Percentiles rank a stretch among this genome's conserved stretches.
Evolutionary conservation across 805 yeast genomes (phyloP).

Genomic region (Starmera pachycereana): DNA sequence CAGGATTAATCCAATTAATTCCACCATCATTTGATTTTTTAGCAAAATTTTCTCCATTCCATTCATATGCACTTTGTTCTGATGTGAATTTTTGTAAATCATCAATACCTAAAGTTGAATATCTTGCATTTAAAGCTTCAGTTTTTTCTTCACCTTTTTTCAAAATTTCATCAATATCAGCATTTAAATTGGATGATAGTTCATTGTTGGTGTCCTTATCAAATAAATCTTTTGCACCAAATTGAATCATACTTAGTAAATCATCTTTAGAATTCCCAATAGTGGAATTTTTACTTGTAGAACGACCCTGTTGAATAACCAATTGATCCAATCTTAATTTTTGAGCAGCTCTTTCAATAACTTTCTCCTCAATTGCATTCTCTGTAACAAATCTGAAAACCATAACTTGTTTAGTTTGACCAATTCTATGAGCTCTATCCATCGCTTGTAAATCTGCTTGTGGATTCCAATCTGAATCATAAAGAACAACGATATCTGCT

Average conservation of each 20-base stretch:
- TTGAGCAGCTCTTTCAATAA: slow-evolving; percentile 91
- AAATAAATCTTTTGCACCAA: slow-evolving; percentile 87
- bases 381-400: slow-evolving; percentile 92
- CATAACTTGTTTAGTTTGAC: slow-evolving; percentile 91
- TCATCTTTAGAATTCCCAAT: slow-evolving; percentile 71
- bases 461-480: slow-evolving; percentile 96
- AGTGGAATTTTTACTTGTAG: slow-evolving; percentile 34
- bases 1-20: slow-evolving; percentile 62
- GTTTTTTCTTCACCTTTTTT: slow-evolving; percentile 78
- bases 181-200: slow-evolving; percentile 24
- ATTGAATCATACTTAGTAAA: slow-evolving; percentile 89
- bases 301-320: slow-evolving; percentile 88
- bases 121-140: slow-evolving; percentile 65
- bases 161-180: slow-evolving; percentile 78
- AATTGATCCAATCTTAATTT: slow-evolving; percentile 86
- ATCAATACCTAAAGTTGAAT: slow-evolving; percentile 79
- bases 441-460: slow-evolving; percentile 96
- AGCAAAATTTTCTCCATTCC: slow-evolving; percentile 78
- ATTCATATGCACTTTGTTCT: slow-evolving; percentile 85
- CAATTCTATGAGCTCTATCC: slow-evolving; percentile 97
- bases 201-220: slow-evolving; percentile 22
- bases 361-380: slow-evolving; percentile 93
- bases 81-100: slow-evolving; percentile 88
- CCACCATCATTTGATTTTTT: slow-evolving; percentile 30
- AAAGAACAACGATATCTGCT: slow-evolving; percentile 83